Base-by-base conservation (phyloP, 2,329 filamentous ascomycete species). In the Microcera coccophila region DNA sequence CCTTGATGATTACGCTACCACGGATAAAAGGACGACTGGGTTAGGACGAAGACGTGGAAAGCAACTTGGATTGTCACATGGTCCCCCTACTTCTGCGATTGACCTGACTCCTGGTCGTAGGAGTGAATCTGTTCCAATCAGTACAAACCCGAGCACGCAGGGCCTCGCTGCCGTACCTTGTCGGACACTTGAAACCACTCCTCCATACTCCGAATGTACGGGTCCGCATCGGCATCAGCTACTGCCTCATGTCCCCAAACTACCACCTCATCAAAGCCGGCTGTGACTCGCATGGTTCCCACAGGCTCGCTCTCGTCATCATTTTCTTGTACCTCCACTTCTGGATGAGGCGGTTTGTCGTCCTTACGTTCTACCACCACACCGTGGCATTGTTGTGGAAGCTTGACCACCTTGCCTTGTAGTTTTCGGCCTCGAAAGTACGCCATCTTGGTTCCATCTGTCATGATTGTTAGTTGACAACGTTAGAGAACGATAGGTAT, bases 361-460 rank as follows among this genome's bases (percentile, higher is more conserved):
- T 62, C 59, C 47, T 55, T 73, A 65, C 48, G 52, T 37, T 60
- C 55, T 26, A 78, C 72, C 2, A 89, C 69, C 1, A 85, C 63
- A 9, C 85, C 85, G 51, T 78, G 72, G 62, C 90, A 94, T 3
- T 79, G 77, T n/a, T 79, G 68, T 0, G 90, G 89, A 1, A 96
- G 62, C 3, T 72, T 70, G 3, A 93, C 64, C 1, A 70, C 59
- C 48, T 79, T 84, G 32, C 87, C 89, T 35, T 81, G 74, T 1
- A 96, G 74, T 60, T 86, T 90, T 37, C 89, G 81, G 24, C 90
- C 90, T 48, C 90, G 83, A 51, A 94, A 85, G 59, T 90, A 85
- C 4, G 82, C 73, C 2, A 74, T 77, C 29, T 70, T 71, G 2
- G 66, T 71, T 9, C 68, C 69, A 57, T 78, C 79, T 82, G 34